phyloP scores from a whole-genome alignment of 2,329 filamentous ascomycete species.

The Lecanicillium sp. region DNA sequence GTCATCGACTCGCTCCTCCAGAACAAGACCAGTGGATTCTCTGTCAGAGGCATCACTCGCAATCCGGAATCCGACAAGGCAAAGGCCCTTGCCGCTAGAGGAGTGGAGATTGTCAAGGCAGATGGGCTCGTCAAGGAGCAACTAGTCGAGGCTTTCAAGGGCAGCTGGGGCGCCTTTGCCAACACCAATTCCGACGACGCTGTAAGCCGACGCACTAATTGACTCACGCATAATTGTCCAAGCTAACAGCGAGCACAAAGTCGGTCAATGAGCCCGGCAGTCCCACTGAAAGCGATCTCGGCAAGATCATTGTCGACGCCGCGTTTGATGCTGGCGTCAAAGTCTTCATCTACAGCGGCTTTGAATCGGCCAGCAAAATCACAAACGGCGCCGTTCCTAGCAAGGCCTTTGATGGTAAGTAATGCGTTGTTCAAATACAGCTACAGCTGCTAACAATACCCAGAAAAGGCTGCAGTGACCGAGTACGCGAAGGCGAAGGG shows the following conservation, averaged over 20 bases:
- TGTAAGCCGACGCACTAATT: too few species aligned
- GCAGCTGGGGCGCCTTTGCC: conserved; percentile 24
- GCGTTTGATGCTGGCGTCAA: conserved; percentile 24
- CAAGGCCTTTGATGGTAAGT: conserved; percentile 26
- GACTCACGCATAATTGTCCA: too few species aligned
- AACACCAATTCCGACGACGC: conserved; percentile 25
- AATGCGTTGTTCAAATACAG: not conserved
- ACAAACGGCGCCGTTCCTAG: conserved; percentile 23
- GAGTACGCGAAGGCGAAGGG: conserved; percentile 24
- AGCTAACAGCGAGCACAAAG: conserved; percentile 11
- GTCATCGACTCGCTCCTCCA: conserved; percentile 22
- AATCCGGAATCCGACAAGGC: conserved; percentile 19
- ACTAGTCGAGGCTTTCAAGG: conserved; percentile 19
- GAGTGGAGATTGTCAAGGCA: conserved; percentile 23
- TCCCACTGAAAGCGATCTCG: conserved; percentile 25
- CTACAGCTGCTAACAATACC: not conserved
- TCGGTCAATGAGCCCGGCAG: conserved; percentile 17
- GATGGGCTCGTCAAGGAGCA: conserved; percentile 18
- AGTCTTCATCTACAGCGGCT: conserved; percentile 28
- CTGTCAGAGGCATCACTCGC: conserved; percentile 21
- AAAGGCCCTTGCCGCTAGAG: conserved; percentile 16
- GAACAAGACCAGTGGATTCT: conserved; percentile 18
- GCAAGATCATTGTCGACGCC: conserved; percentile 24
- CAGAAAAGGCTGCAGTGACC: conserved; percentile 30
- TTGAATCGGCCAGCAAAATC: conserved; percentile 21